Evolutionary conservation across 2,329 filamentous ascomycete species (phyloP).

Genomic region (Chalaropsis ovoidea): DNA sequence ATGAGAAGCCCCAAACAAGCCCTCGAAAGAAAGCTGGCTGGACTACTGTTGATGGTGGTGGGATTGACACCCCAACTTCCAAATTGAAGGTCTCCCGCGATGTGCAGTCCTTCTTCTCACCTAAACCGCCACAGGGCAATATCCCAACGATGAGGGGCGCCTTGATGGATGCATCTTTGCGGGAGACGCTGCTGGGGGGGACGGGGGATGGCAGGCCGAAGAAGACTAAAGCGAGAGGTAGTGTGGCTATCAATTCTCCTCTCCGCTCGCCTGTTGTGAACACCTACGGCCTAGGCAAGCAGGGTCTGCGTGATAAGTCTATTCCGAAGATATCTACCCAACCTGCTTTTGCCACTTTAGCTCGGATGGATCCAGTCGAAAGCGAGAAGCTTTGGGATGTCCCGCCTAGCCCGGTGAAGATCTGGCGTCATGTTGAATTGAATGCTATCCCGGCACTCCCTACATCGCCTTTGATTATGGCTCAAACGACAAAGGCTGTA

Average conservation of each 20-base stretch:
- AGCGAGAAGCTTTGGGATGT: constrained; percentile 9
- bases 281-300: constrained; percentile 7
- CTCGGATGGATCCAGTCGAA: not conserved
- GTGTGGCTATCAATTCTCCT: not conserved
- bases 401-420: constrained; percentile 6
- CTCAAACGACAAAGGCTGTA: not conserved
- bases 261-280: not conserved
- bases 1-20: not conserved
- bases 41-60: not conserved
- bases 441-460: not conserved
- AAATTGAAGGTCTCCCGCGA: not conserved
- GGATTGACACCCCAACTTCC: not conserved
- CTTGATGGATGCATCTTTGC: not conserved
- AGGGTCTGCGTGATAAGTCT: not conserved
- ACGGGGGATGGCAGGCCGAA: not conserved
- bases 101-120: not conserved
- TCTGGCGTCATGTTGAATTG: not conserved
- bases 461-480: not conserved
- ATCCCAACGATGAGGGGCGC: not conserved
- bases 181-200: not conserved
- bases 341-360: not conserved
- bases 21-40: not conserved
- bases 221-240: not conserved
- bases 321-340: not conserved
- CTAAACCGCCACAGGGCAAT: not conserved